Conservation (phyloP, 306 rosid species). For the Gastrolobium bilobum region DNA sequence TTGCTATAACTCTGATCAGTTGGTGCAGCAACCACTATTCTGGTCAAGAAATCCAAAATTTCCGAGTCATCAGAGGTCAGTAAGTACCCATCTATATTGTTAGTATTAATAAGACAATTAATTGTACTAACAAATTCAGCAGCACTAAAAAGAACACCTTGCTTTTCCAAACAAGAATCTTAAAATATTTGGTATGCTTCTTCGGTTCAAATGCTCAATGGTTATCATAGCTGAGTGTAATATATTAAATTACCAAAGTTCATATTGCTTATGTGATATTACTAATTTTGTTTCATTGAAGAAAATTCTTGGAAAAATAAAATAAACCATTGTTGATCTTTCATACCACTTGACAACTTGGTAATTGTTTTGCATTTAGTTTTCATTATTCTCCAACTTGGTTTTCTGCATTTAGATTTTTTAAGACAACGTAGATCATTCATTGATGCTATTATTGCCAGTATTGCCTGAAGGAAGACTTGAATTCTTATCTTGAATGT, state of each 20-base stretch:
- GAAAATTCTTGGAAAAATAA: conserved; percentile 13
- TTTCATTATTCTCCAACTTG: conserved; percentile 12
- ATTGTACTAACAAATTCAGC: background rate
- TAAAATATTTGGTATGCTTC: conserved; percentile 1
- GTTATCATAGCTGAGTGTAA: conserved; percentile 10
- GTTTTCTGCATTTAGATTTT: background rate
- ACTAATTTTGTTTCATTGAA: background rate
- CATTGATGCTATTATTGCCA: background rate
- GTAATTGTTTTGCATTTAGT: background rate
- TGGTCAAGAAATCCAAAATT: conserved; percentile 71
- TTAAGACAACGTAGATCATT: conserved; percentile 1
- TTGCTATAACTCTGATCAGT: conserved; percentile 80
- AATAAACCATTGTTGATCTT: background rate
- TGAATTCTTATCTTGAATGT: conserved; percentile 1
- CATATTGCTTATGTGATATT: conserved; percentile 5
- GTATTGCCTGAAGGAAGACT: conserved; percentile 3
- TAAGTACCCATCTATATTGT: conserved; percentile 3
- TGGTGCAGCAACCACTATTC: conserved; percentile 86
- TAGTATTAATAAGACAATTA: background rate
- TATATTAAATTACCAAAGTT: background rate
- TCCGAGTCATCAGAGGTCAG: conserved; percentile 69
- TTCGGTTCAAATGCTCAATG: conserved; percentile 17
- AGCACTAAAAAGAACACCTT: background rate
- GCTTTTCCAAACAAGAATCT: conserved; percentile 13
- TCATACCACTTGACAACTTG: background rate